A percentile compares a stretch with the other conserved stretches of the same genome.
phyloP scores from a whole-genome alignment of 352 stramenopile genomes.

The Globisporangium paroecandrum region DNA sequence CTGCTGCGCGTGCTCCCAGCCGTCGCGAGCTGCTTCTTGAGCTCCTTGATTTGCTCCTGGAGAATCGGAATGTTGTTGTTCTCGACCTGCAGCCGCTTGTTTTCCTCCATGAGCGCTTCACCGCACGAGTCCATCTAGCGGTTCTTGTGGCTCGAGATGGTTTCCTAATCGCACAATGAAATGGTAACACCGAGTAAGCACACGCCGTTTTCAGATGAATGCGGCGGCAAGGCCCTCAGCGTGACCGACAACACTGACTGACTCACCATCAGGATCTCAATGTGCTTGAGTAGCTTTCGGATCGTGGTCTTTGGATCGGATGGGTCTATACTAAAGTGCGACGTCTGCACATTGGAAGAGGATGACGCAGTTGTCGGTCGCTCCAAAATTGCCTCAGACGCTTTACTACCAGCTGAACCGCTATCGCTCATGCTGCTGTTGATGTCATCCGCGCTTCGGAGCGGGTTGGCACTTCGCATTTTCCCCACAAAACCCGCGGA shows the following conservation, averaged over 20 bases:
- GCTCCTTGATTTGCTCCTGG: conserved; percentile 55
- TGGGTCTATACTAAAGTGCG: conserved; percentile 66
- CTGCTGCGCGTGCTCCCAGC: background rate
- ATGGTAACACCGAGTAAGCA: background rate
- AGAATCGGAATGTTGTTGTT: conserved; percentile 87
- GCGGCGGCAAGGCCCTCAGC: no score
- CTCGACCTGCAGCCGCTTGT: conserved; percentile 62
- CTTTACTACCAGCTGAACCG: background rate
- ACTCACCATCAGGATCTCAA: conserved; percentile 70
- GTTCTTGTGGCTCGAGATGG: conserved; percentile 51
- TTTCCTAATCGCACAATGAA: conserved; percentile 32
- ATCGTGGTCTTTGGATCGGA: conserved; percentile 81
- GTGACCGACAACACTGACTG: no score
- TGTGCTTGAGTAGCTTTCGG: conserved; percentile 80
- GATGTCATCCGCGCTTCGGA: conserved; percentile 7
- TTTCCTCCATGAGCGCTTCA: conserved; percentile 54
- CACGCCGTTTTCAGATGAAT: background rate
- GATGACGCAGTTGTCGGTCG: conserved; percentile 23
- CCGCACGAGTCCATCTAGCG: conserved; percentile 46
- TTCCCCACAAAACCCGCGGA: conserved; percentile 46
- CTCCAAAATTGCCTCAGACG: background rate
- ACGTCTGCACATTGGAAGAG: conserved; percentile 28
- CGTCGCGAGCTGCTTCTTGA: conserved; percentile 52
- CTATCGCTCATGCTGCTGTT: background rate
- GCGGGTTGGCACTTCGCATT: conserved; percentile 53